Evolutionary conservation across 2,329 filamentous ascomycete genomes (phyloP).

Genomic region (Grosmannia huntii): DNA sequence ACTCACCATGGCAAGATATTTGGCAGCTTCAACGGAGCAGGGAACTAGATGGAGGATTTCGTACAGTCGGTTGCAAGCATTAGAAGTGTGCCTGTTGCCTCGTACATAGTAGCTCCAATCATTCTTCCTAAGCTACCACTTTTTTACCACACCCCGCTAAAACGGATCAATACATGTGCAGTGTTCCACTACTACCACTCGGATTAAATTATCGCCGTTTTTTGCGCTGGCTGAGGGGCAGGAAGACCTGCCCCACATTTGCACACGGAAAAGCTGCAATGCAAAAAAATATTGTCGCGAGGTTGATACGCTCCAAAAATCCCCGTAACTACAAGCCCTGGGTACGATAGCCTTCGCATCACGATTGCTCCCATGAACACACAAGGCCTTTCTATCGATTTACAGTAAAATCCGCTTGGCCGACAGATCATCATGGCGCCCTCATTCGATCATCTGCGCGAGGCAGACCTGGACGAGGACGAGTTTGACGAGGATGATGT

Average conservation of each 20-base stretch:
- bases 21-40: not conserved
- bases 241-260: constrained; percentile 8
- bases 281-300: constrained; percentile 7
- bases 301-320: not conserved
- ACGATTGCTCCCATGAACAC: not conserved
- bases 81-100: not conserved
- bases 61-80: not conserved
- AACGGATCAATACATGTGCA: not conserved
- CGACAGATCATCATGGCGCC: constrained; percentile 63
- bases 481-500: constrained; percentile 87
- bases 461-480: constrained; percentile 76
- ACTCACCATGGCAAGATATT: not conserved
- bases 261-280: constrained; percentile 3
- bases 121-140: not conserved
- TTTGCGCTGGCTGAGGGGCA: not conserved
- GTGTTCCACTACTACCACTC: not conserved
- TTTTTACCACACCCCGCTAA: not conserved
- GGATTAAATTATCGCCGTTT: constrained; percentile 1
- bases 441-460: constrained; percentile 83
- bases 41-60: not conserved
- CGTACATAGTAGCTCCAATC: not conserved
- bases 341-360: not conserved
- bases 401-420: not conserved
- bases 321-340: not conserved
- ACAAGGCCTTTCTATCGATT: not conserved